Conservation (phyloP, 2,329 filamentous ascomycete species). For the Alternaria rosae region DNA sequence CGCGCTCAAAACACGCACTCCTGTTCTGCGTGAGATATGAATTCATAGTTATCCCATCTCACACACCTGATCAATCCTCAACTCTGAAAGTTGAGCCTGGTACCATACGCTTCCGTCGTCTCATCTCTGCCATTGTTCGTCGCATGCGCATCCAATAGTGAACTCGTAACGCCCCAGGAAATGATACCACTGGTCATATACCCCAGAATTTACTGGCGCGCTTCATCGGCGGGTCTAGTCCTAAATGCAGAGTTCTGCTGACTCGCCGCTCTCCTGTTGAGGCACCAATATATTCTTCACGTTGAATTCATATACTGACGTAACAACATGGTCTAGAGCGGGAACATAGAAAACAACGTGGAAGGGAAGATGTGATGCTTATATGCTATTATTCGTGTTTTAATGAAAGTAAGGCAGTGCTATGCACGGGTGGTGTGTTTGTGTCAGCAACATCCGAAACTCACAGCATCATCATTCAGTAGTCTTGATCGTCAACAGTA, state of each 20-base stretch:
- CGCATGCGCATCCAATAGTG: conserved; percentile 61
- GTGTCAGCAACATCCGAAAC: conserved; percentile 57
- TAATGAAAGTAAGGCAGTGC: conserved; percentile 36
- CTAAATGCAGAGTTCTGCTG: conserved; percentile 55
- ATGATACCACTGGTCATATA: conserved; percentile 36
- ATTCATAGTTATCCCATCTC: background rate
- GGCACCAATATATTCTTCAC: conserved; percentile 40
- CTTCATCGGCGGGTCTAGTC: conserved; percentile 26
- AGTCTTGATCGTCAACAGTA: background rate
- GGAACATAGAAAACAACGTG: conserved; percentile 53
- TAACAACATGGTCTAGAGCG: conserved; percentile 49
- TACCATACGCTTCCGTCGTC: conserved; percentile 57
- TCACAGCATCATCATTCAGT: background rate
- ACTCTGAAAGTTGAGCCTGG: conserved; percentile 52
- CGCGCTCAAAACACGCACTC: background rate
- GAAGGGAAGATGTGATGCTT: conserved; percentile 54
- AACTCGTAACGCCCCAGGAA: conserved; percentile 51
- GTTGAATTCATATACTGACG: conserved; percentile 54
- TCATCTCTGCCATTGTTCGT: conserved; percentile 60
- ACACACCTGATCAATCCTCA: conserved; percentile 26
- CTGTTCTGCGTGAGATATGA: background rate
- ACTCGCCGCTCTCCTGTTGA: conserved; percentile 54
- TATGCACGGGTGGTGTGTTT: conserved; percentile 60
- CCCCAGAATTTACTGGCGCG: conserved; percentile 25
- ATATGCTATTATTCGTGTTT: conserved; percentile 15